Base-by-base conservation (phyloP, 164 flowering plant genomes). In the Magnolia changhungtana region DNA sequence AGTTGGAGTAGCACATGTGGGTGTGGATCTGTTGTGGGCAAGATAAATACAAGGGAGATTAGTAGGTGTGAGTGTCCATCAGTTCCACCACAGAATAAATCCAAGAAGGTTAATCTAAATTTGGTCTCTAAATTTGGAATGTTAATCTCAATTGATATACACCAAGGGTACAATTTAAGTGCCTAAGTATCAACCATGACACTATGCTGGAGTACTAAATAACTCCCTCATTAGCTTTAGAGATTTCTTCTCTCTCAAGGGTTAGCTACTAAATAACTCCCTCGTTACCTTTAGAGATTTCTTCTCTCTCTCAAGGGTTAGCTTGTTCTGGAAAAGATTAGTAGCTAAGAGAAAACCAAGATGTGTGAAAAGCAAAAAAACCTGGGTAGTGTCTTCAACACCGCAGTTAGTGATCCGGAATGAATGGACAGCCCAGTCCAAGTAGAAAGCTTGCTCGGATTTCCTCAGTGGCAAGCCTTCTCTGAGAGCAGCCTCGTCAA, bases 1-100 rank as follows among this genome's bases (percentile, higher is more conserved):
- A 90, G 89, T 90, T 84, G 67, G 92, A 90, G 88, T 90, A 89
- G 89, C 95, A 90, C 94, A 90, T 90, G 89, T 89, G 95, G 55
- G 92, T 90, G 87, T 90, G 95, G 82, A 90, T 89, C 94, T 90
- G 86, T 70, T 10, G 7, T 63, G 16, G 50, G 29, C 29, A 21
- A 66, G 24, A 66, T 0, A 14, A n/a, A 18, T 18, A 11, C 69
- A 3, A 21, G 69, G 31, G 37, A 24, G 69, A 66, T 66, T 66
- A 66, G 65, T 21, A 37, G 6, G 45, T 37, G 45, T 3, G 45
- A 37, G 45, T 37, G 45, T 37, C 45, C 45, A 37, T 37, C 7
- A 37, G 45, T 37, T 37, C 45, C 45, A 37, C 45, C 45, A 37
- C 45, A 37, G 45, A 37, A 37, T 37, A 37, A 37, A 37, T 37